Evolutionary conservation across 1,139 yeast species (phyloP).

Genomic region (Hansenula lynferdii): DNA sequence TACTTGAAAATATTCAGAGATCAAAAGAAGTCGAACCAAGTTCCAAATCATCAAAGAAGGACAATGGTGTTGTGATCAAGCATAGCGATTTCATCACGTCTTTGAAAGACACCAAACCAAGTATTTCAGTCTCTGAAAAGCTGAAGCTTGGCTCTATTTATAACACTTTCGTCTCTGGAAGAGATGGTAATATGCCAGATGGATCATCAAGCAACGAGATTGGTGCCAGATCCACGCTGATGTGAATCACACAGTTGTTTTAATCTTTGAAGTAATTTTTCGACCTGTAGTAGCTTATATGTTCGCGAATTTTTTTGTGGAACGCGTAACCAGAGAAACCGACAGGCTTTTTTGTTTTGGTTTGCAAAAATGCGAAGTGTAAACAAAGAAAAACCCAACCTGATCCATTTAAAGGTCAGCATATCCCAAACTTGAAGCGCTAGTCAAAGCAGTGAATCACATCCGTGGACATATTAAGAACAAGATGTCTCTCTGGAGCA

Average conservation of each 20-base stretch:
- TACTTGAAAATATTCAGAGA: constrained; percentile 16
- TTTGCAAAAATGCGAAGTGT: constrained; percentile 6
- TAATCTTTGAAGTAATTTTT: no score
- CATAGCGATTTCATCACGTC: constrained; percentile 59
- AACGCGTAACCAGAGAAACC: constrained; percentile 1
- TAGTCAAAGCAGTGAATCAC: no score
- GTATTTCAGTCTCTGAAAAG: constrained; percentile 73
- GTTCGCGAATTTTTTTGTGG: background rate
- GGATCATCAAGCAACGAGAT: constrained; percentile 79
- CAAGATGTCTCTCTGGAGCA: constrained; percentile 23
- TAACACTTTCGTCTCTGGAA: constrained; percentile 64
- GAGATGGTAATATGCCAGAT: constrained; percentile 88
- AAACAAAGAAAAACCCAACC: no score
- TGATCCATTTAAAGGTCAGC: no score
- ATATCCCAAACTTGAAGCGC: no score
- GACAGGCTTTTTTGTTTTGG: constrained; percentile 1
- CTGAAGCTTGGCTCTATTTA: constrained; percentile 61
- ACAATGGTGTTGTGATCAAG: constrained; percentile 34
- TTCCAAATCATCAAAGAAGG: constrained; percentile 2
- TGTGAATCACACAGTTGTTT: constrained; percentile 32
- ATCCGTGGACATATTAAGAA: no score
- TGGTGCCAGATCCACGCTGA: constrained; percentile 78
- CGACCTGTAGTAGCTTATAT: background rate
- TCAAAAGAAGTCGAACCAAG: background rate
- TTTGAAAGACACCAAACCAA: constrained; percentile 74